These are phyloP conservation scores for Phaeosphaeriaceae sp. DNA, from an alignment of 2,329 filamentous ascomycete species.

Conservation along the genomic window DNA sequence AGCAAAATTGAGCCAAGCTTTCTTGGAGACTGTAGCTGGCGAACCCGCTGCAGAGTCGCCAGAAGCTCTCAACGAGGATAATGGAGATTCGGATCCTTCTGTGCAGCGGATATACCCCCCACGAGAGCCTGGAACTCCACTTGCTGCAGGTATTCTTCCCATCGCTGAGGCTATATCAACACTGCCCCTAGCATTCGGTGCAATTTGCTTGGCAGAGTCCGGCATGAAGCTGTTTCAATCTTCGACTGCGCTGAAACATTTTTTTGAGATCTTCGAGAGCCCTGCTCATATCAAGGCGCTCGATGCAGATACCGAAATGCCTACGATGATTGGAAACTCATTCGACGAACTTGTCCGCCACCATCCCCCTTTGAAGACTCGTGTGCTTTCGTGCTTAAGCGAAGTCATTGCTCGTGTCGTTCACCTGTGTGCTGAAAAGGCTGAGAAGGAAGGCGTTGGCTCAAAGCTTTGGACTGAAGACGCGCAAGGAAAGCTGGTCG, in stretches of 20 bases:
- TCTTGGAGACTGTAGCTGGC: constrained; percentile 79
- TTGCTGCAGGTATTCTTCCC: constrained; percentile 79
- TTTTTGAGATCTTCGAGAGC: constrained; percentile 96
- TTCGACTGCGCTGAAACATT: constrained; percentile 82
- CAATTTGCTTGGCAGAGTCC: constrained; percentile 87
- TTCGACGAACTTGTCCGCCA: constrained; percentile 96
- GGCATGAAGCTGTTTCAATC: constrained; percentile 88
- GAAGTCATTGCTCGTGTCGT: constrained; percentile 87
- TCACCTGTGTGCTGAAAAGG: constrained; percentile 74
- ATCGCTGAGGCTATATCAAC: constrained; percentile 86
- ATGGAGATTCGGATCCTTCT: constrained; percentile 18
- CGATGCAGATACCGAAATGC: constrained; percentile 74
- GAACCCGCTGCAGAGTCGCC: constrained; percentile 33
- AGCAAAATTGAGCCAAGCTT: constrained; percentile 84
- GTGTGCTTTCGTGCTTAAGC: constrained; percentile 84
- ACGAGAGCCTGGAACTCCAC: constrained; percentile 33
- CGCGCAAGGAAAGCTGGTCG: constrained; percentile 63
- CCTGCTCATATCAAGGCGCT: constrained; percentile 86
- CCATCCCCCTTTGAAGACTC: constrained; percentile 80
- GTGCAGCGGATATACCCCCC: constrained; percentile 27
- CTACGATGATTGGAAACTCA: constrained; percentile 76
- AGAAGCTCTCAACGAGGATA: constrained; percentile 17
- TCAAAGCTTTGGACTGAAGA: constrained; percentile 76
- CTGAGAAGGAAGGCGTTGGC: constrained; percentile 73
- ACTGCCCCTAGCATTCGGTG: constrained; percentile 86